Conservation (phyloP, 2,329 filamentous ascomycete genomes). For the Colletotrichum cordylinicola region DNA sequence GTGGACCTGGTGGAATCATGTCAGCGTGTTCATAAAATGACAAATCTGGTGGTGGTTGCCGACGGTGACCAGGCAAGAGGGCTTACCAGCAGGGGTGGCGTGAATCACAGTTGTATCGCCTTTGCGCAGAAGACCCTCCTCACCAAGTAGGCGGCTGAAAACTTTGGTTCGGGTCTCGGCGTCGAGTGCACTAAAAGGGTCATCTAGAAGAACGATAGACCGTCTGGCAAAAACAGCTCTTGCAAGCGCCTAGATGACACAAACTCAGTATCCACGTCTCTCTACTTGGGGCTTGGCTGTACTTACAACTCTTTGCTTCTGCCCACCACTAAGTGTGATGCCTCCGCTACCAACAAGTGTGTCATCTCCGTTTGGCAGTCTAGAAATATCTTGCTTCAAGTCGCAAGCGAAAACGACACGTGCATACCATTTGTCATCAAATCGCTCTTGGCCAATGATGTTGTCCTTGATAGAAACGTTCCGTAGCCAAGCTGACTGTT, state of each 20-base stretch:
- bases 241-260: neutral
- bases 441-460: slow-evolving; percentile 18
- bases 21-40: neutral
- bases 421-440: slow-evolving; percentile 36
- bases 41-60: neutral
- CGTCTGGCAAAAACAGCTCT: neutral
- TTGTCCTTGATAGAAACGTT: slow-evolving; percentile 25
- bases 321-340: slow-evolving; percentile 24
- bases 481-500: slow-evolving; percentile 26
- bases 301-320: slow-evolving; percentile 28
- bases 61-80: neutral
- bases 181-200: slow-evolving; percentile 9
- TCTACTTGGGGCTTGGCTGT: neutral
- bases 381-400: slow-evolving; percentile 13
- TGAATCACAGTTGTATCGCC: slow-evolving; percentile 21
- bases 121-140: slow-evolving; percentile 22
- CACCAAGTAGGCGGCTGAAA: slow-evolving; percentile 22
- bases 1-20: neutral
- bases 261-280: neutral
- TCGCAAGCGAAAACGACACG: slow-evolving; percentile 27
- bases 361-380: slow-evolving; percentile 23
- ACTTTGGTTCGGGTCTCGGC: slow-evolving; percentile 15
- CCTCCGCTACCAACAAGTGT: slow-evolving; percentile 19
- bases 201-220: neutral
- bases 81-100: neutral